Evolutionary conservation across 768 basidiomycete genomes (phyloP).

Genomic region (Boletus rubescentipes): DNA sequence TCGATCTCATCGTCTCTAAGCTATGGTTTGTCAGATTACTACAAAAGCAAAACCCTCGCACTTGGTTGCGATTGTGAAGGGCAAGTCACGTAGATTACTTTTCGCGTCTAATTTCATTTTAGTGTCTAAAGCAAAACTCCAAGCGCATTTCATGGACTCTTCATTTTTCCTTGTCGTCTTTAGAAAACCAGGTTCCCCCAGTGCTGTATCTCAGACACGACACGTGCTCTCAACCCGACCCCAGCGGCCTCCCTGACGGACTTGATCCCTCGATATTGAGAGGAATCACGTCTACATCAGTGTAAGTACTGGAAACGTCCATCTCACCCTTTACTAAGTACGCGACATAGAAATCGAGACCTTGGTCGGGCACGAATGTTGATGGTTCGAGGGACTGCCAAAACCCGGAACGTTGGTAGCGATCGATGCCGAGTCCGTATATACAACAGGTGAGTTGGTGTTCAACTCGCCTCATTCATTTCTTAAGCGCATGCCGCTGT

Average conservation of each 20-base stretch:
- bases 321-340: not conserved
- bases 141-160: conserved; percentile 43
- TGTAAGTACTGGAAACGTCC: conserved; percentile 45
- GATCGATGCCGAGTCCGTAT: conserved; percentile 96
- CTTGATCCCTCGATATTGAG: conserved; percentile 76
- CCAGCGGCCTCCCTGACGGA: conserved; percentile 57
- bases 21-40: conserved; percentile 78
- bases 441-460: conserved; percentile 77
- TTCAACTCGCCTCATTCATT: not conserved
- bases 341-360: conserved; percentile 62
- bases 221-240: conserved; percentile 55
- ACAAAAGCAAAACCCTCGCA: conserved; percentile 74
- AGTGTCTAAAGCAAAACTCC: conserved; percentile 43
- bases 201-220: conserved; percentile 90
- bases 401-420: conserved; percentile 84
- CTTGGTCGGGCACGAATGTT: conserved; percentile 74
- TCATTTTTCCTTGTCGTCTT: conserved; percentile 76
- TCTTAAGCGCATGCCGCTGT: not conserved
- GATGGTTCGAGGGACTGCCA: conserved; percentile 76
- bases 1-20: conserved; percentile 42
- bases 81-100: conserved; percentile 34
- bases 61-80: conserved; percentile 84
- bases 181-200: conserved; percentile 65
- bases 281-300: conserved; percentile 84
- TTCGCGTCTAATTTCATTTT: not conserved